A percentile compares a stretch with the other conserved stretches of the same genome.
Evolutionary conservation across 192 early-diverging fungal genomes (phyloP).

Genomic region (Ramicandelaber brevisporus): DNA sequence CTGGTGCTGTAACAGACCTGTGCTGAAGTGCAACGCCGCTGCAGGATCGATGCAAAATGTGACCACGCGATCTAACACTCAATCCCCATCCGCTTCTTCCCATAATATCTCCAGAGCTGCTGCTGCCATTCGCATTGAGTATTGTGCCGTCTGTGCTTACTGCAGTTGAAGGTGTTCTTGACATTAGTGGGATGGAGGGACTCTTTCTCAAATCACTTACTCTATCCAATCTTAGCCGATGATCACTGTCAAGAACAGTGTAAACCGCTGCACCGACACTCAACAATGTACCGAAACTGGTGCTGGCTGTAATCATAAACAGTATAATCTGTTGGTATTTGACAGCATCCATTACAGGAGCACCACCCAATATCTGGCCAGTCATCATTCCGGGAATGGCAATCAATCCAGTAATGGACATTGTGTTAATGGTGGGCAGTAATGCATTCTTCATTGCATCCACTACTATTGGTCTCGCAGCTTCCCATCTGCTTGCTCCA

Average conservation of each 20-base stretch:
- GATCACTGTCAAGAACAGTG: slow-evolving; percentile 10
- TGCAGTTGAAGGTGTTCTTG: background rate
- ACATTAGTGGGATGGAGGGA: background rate
- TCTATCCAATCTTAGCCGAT: slow-evolving; percentile 9
- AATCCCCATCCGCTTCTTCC: no score
- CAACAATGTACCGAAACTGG: slow-evolving; percentile 28
- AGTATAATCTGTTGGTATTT: slow-evolving; percentile 63
- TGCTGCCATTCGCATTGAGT: no score
- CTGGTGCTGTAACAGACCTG: no score
- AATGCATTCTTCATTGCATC: slow-evolving; percentile 52
- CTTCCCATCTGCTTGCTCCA: slow-evolving; percentile 73
- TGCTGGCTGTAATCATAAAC: slow-evolving; percentile 62
- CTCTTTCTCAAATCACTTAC: slow-evolving; percentile 1
- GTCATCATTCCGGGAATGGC: slow-evolving; percentile 82
- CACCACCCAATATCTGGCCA: slow-evolving; percentile 64
- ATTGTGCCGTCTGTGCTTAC: no score
- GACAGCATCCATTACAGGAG: slow-evolving; percentile 46
- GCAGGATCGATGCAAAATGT: no score
- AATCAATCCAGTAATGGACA: slow-evolving; percentile 59
- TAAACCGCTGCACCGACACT: slow-evolving; percentile 7
- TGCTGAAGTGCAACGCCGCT: no score
- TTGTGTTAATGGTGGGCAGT: slow-evolving; percentile 54
- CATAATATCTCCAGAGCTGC: no score
- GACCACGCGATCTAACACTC: no score
- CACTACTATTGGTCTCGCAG: slow-evolving; percentile 36